Percentiles rank a stretch among this genome's conserved stretches.
These are phyloP conservation scores for Blastocystis sp. DNA, from an alignment of 352 stramenopile species.

Conservation along the genomic window DNA sequence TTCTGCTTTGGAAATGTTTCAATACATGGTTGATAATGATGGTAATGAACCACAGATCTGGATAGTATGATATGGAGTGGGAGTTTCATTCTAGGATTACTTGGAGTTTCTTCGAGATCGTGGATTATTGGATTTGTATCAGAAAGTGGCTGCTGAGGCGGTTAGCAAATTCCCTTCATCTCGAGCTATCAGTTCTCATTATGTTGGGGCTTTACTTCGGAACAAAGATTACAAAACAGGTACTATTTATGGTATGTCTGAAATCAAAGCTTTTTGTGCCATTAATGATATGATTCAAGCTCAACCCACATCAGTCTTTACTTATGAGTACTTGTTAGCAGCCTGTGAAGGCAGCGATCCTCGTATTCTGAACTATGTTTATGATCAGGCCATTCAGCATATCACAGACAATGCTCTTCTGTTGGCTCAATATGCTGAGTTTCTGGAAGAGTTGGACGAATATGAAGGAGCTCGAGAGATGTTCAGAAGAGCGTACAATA, in stretches of 20 bases:
- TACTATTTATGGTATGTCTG: not conserved
- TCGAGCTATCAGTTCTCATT: not conserved
- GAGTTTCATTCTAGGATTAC: not conserved
- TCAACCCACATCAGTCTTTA: not conserved
- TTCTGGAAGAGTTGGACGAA: constrained; percentile 19
- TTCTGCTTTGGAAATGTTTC: not conserved
- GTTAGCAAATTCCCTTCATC: not conserved
- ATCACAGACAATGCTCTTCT: not conserved
- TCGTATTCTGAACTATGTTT: not conserved
- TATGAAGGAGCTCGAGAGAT: not conserved
- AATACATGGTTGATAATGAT: not conserved
- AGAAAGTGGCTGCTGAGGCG: not conserved
- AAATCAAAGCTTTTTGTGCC: not conserved
- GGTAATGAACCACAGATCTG: not conserved
- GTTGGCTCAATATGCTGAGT: constrained; percentile 6
- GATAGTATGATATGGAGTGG: not conserved
- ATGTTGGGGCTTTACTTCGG: not conserved
- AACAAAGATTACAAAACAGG: constrained; percentile 2
- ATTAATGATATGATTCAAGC: not conserved
- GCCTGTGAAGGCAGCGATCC: constrained; percentile 9
- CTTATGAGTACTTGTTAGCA: constrained; percentile 7
- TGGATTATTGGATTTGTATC: not conserved
- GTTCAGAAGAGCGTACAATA: not conserved
- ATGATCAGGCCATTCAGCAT: not conserved
- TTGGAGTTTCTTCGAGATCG: not conserved